Evolutionary conservation across 2,329 filamentous ascomycete genomes (phyloP), one percentile per base, ranked within the genome.

Genomic region (Rugonectria rugulosa): DNA sequence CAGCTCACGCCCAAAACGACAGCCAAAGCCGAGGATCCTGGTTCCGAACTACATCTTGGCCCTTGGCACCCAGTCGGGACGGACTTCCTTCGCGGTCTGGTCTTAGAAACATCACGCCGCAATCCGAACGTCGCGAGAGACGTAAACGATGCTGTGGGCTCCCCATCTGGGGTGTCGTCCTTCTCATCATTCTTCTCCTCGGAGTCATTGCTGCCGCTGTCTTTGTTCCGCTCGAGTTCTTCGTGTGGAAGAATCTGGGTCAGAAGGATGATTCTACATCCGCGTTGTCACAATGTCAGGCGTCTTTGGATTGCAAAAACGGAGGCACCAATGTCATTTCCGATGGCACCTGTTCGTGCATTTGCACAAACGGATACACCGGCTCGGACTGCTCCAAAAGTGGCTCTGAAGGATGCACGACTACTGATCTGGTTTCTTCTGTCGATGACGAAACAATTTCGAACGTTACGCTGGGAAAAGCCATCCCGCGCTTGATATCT

Each of bases 281-380:
- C 21, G 71, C 70, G 9, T 67, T 80, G 19, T 71, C 76, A 6
- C 70, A 80, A 57, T 96, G 92, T 70, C 79, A 84, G 61, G 74
- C 78, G 32, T 81, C 81, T 24, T 75, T 89, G 12, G 81, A 79
- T 0, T 97, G 94, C 68, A 76, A 83, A 47, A 97, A 98, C 61
- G 92, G 91, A 9, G 94, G 94, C 23, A 87, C 88, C 15, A 92
- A 88, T 51, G 83, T 94, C 14, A 74, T 92, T 17, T 84, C 82
- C 14, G 79, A 85, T 53, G 83, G 85, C 4, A 77, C 82, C 17
- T 98, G 94, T 75, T 88, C 88, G 11, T 99, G 94, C 71, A 86
- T 97, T 37, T 99, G 94, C 73, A 86, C 88, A 19, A 92, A 95
- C 66, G 92, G 93, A 2, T 98, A 94, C 71, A 93, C 90, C 0